These are phyloP conservation scores for Delphinella strobiligena DNA, from an alignment of 2,329 filamentous ascomycete species.

Conservation along the genomic window DNA sequence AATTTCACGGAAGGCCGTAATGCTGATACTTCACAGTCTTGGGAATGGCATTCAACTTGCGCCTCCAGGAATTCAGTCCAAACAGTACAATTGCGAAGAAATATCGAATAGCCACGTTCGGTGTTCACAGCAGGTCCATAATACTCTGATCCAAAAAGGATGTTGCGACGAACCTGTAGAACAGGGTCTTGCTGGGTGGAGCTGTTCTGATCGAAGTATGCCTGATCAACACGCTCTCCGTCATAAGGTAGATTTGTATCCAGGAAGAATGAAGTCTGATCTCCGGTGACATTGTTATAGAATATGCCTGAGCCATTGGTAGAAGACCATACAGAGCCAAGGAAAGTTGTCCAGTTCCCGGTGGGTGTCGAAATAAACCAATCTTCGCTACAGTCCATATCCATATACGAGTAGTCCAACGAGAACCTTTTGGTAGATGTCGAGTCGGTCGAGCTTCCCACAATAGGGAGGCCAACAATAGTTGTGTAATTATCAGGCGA, in stretches of 20 bases:
- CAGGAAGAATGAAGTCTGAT: constrained; percentile 15
- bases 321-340: constrained; percentile 5
- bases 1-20: constrained; percentile 6
- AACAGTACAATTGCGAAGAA: constrained; percentile 7
- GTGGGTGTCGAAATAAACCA: constrained; percentile 6
- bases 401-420: constrained; percentile 16
- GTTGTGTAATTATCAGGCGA: constrained; percentile 18
- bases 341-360: constrained; percentile 4
- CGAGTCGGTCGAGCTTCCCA: constrained; percentile 10
- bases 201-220: background rate
- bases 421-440: constrained; percentile 11
- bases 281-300: background rate
- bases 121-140: background rate
- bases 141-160: constrained; percentile 3
- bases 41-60: background rate
- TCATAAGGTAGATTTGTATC: constrained; percentile 13
- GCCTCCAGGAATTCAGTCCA: constrained; percentile 3
- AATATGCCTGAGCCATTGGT: background rate
- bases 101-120: background rate
- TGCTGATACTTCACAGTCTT: background rate
- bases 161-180: constrained; percentile 1
- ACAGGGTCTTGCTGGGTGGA: background rate
- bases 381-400: constrained; percentile 4
- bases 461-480: constrained; percentile 20
- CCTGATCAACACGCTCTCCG: background rate